Conservation (phyloP, 2,329 filamentous ascomycete genomes). For the Apiospora phragmitis region DNA sequence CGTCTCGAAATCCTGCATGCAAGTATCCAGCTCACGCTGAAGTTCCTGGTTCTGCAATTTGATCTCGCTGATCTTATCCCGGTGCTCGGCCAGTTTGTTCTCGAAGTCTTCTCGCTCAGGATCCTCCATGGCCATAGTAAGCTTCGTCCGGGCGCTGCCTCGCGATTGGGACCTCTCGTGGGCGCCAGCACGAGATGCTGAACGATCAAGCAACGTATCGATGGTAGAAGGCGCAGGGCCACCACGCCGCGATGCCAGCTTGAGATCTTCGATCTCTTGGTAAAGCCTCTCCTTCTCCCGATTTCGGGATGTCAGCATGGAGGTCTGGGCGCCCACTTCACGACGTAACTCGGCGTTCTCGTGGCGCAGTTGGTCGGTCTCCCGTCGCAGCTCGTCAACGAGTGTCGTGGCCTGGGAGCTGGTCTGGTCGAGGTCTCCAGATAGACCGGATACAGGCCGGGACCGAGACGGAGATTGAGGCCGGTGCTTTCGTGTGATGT, state of each 20-base stretch:
- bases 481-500: conserved; percentile 58
- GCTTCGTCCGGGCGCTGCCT: conserved; percentile 66
- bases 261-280: conserved; percentile 95
- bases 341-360: conserved; percentile 91
- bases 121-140: conserved; percentile 66
- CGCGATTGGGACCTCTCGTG: conserved; percentile 74
- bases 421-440: conserved; percentile 51
- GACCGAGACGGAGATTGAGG: conserved; percentile 46
- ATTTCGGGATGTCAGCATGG: conserved; percentile 94
- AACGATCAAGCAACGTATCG: conserved; percentile 93
- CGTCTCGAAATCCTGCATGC: conserved; percentile 76
- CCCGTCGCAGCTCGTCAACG: conserved; percentile 71
- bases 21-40: conserved; percentile 77
- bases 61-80: conserved; percentile 82
- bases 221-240: conserved; percentile 65
- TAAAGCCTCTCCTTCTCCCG: conserved; percentile 93
- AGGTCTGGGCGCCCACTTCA: conserved; percentile 93
- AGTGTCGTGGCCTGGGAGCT: conserved; percentile 63
- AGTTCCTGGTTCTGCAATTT: conserved; percentile 90
- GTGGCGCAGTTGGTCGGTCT: conserved; percentile 76
- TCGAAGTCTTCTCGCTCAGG: conserved; percentile 84
- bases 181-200: conserved; percentile 75
- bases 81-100: conserved; percentile 76
- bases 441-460: conserved; percentile 50
- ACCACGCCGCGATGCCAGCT: conserved; percentile 77